Base-by-base conservation (phyloP, 805 yeast genomes). In the Torulaspora quercuum region DNA sequence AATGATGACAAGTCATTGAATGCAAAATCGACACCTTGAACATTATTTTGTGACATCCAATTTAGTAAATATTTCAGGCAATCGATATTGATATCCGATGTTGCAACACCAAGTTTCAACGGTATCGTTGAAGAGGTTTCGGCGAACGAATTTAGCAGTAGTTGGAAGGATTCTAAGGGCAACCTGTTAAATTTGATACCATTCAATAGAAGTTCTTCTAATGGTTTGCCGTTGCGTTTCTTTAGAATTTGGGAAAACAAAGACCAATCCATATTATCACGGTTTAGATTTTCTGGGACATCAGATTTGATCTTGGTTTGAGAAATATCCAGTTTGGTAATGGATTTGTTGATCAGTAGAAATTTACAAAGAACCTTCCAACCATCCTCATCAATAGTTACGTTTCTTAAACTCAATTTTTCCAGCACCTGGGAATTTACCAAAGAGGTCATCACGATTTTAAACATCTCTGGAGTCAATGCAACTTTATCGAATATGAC, bases 181-280 rank as follows among this genome's bases (percentile, higher is more conserved):
- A 78, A 53, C 38, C 79, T 77, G 9, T 68, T 69, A 37, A 78
- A 65, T 70, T 64, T 83, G 63, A 67, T 87, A 72, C 96, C 96
- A 33, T 86, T 84, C 33, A 89, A 59, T 24, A 86, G 69, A 39
- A 89, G 63, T 52, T 86, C 95, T 43, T 80, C 90, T 19, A 89
- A 27, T 1, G 61, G 52, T 25, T 37, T 72, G 3, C 92, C 90
- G 26, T 80, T 81, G 45, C 95, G 67, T 12, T 72, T 73, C 12
- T 69, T 68, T 12, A 89, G 54, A 0, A 94, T 80, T 8, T 84
- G 82, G 3, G 79, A 76, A 39, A 90, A 72, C 31, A 85, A 62
- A 2, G 75, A 62, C 97, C 97, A 89, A 59, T 89, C 88, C 81
- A 81, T 78, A 38, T 77, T 80, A 2, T 85, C 74, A 40, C 96